Evolutionary conservation across 2,329 filamentous ascomycete genomes (phyloP).

Genomic region (Fusarium zealandicum): DNA sequence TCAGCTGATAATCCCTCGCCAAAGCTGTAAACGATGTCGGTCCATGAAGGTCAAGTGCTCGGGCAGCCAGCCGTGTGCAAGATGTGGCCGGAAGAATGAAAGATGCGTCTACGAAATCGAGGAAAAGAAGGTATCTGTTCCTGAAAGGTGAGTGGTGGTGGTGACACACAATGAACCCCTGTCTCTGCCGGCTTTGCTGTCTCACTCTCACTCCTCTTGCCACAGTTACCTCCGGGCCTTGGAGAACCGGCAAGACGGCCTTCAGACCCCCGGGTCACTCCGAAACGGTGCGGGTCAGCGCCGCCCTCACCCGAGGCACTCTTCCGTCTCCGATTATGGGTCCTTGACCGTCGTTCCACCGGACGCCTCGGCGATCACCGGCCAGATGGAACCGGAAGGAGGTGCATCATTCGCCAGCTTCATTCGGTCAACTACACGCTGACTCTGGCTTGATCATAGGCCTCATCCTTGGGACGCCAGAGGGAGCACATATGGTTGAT

Average conservation of each 20-base stretch:
- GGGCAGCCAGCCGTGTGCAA: slow-evolving; percentile 35
- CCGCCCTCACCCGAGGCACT: slow-evolving; percentile 16
- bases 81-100: slow-evolving; percentile 37
- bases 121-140: slow-evolving; percentile 37
- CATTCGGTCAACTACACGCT: not conserved
- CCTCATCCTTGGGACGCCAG: slow-evolving; percentile 13
- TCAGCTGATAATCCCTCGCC: slow-evolving; percentile 4
- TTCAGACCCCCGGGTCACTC: slow-evolving; percentile 15
- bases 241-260: slow-evolving; percentile 29
- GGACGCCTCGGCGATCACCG: not conserved
- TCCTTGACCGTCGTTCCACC: slow-evolving; percentile 5
- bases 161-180: not conserved
- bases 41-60: slow-evolving; percentile 42
- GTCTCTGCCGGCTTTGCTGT: too few species aligned
- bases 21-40: slow-evolving; percentile 39
- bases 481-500: not conserved
- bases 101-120: slow-evolving; percentile 34
- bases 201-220: not conserved
- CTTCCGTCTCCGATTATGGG: slow-evolving; percentile 32
- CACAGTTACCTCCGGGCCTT: slow-evolving; percentile 36
- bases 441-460: not conserved
- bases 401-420: not conserved
- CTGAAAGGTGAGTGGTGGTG: slow-evolving; percentile 29
- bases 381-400: slow-evolving; percentile 5
- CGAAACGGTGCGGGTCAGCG: not conserved